phyloP scores from a whole-genome alignment of 257 asterid species.

The Marsdenia floribunda region DNA sequence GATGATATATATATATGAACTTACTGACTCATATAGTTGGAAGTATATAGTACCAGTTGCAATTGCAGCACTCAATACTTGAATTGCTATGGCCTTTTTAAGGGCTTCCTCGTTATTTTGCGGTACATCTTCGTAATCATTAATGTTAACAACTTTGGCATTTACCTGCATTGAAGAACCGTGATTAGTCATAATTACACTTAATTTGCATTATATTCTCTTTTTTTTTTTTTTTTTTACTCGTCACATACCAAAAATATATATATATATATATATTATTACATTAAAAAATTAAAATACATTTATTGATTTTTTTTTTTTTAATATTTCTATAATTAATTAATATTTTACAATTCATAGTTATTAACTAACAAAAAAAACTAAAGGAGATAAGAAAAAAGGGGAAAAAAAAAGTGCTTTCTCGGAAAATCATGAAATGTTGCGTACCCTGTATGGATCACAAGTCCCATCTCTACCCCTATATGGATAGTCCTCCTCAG shows the following conservation, averaged over 20 bases:
- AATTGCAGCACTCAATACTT: slow-evolving; percentile 55
- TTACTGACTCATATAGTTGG: slow-evolving; percentile 40
- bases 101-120: slow-evolving; percentile 39
- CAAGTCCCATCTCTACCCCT: slow-evolving; percentile 28
- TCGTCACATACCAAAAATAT: too few species aligned
- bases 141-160: slow-evolving; percentile 53
- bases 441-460: slow-evolving; percentile 30
- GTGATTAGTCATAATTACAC: neutral
- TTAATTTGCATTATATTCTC: neutral
- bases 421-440: neutral
- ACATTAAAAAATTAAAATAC: too few species aligned
- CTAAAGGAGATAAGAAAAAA: too few species aligned
- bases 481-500: slow-evolving; percentile 40
- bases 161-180: slow-evolving; percentile 40
- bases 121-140: slow-evolving; percentile 51
- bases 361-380: too few species aligned
- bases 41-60: slow-evolving; percentile 59
- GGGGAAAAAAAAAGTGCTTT: neutral
- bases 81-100: slow-evolving; percentile 46
- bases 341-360: too few species aligned
- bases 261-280: too few species aligned
- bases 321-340: too few species aligned
- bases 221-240: neutral
- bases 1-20: too few species aligned
- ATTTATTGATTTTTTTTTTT: too few species aligned